Evolutionary conservation across 2,329 filamentous ascomycete genomes (phyloP), one percentile per base, ranked within the genome.

Genomic region (Fusarium veterinarium): DNA sequence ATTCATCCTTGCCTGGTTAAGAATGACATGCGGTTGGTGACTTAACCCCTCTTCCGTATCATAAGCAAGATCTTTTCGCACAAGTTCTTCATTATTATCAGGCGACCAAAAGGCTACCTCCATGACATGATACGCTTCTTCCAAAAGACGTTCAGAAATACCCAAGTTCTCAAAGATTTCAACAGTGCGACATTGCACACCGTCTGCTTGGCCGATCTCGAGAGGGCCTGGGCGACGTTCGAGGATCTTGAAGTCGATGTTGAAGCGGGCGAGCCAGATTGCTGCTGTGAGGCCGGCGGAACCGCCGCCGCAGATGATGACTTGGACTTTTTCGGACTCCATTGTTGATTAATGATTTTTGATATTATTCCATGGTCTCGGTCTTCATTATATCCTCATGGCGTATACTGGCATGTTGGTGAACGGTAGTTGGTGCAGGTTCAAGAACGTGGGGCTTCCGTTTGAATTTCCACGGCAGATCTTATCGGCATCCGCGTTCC

Each of bases 111-210:
- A 75, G 2, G 83, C 79, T 63, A 91, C 89, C 52, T 80, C 92
- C 20, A 92, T 84, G 83, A 93, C 88, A 79, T 91, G 90, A 76
- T 92, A 92, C 12, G 89, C 86, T 76, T 93, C 91, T 59, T 89
- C 89, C 86, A 89, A 89, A 0, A 87, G 86, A 4, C 87, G 83
- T 59, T 93, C 87, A 5, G 84, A 89, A 60, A 94, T 88, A 1
- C 89, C 92, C 67, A 94, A 90, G 30, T 89, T 90, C 74, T 94
- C 91, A 64, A 94, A 89, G 11, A 94, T 92, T 78, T 94, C 91
- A 8, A 93, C 83, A 0, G 90, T 92, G 4, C 91, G 89, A 70
- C 87, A 89, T 80, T 93, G 90, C 13, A 82, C 79, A 13, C 85
- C 84, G 64, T 87, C 84, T 40, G 85, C 84, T 70, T 87, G 84